Conservation (phyloP, 2,329 filamentous ascomycete genomes). For the Penicillium sp. region DNA sequence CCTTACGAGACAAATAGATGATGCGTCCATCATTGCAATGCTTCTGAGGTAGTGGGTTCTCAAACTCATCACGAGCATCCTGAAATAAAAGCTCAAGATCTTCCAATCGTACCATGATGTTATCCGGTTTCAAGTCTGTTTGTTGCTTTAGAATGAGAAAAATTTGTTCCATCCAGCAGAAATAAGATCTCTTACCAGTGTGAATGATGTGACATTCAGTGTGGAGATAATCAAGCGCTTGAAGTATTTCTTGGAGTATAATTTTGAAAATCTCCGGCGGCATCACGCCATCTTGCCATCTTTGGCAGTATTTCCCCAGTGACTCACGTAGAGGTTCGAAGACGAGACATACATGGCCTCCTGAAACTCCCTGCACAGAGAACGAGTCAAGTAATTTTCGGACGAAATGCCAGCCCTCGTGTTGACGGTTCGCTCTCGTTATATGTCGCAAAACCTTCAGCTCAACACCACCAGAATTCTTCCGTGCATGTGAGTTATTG, state of each 20-base stretch:
- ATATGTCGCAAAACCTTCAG: constrained; percentile 31
- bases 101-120: constrained; percentile 41
- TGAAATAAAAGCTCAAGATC: constrained; percentile 23
- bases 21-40: constrained; percentile 27
- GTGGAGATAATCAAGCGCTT: constrained; percentile 47
- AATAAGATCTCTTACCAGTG: constrained; percentile 34
- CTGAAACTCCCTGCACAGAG: constrained; percentile 16
- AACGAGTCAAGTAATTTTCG: constrained; percentile 36
- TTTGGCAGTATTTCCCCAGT: constrained; percentile 26
- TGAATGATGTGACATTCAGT: constrained; percentile 45
- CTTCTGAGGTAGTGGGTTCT: constrained; percentile 34
- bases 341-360: constrained; percentile 22
- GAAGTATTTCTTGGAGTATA: constrained; percentile 38
- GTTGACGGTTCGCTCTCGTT: constrained; percentile 25
- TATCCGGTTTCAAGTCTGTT: constrained; percentile 45
- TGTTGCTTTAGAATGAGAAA: constrained; percentile 3
- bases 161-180: neutral
- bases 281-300: constrained; percentile 28
- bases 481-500: constrained; percentile 7
- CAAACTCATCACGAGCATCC: constrained; percentile 29
- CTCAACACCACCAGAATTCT: constrained; percentile 20
- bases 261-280: constrained; percentile 34
- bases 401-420: constrained; percentile 34
- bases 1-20: constrained; percentile 37
- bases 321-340: constrained; percentile 39